These are phyloP conservation scores for Fusarium brachygibbosum DNA, from an alignment of 2,329 filamentous ascomycete species.

Conservation along the genomic window DNA sequence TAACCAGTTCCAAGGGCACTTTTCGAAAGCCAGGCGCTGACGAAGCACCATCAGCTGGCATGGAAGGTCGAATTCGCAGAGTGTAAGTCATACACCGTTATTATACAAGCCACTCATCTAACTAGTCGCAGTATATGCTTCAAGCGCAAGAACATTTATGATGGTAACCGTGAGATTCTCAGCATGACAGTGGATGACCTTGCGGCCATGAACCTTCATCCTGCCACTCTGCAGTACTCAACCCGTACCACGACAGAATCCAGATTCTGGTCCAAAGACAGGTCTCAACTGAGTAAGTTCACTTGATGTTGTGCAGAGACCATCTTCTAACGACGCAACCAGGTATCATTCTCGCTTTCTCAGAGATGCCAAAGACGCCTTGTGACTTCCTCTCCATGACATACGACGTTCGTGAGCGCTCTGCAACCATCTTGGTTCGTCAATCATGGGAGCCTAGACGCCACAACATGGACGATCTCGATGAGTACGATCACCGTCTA, in stretches of 20 bases:
- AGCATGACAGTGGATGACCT: constrained; percentile 55
- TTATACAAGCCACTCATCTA: background rate
- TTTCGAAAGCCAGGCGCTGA: constrained; percentile 44
- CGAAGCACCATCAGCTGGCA: constrained; percentile 39
- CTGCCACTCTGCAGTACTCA: constrained; percentile 57
- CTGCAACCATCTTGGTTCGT: constrained; percentile 58
- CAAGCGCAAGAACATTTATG: constrained; percentile 51
- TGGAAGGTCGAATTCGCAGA: constrained; percentile 55
- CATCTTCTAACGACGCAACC: constrained; percentile 7
- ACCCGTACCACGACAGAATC: constrained; percentile 57
- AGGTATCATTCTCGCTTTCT: constrained; percentile 62
- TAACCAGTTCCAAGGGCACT: constrained; percentile 40
- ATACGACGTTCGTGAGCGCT: constrained; percentile 57
- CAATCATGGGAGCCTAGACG: constrained; percentile 60
- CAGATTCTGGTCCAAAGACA: constrained; percentile 57
- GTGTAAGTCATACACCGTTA: constrained; percentile 48
- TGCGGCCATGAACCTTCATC: constrained; percentile 55
- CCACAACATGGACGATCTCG: constrained; percentile 59
- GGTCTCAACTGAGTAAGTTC: constrained; percentile 52
- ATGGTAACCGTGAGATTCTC: constrained; percentile 54
- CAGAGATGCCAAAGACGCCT: constrained; percentile 59
- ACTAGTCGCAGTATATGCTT: constrained; percentile 53
- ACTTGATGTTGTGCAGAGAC: background rate
- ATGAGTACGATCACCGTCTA: constrained; percentile 62
- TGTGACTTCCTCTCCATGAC: constrained; percentile 64